Percentiles rank a stretch among this genome's conserved stretches.
Conservation (phyloP, 2,329 filamentous ascomycete species). For the Hymenoscyphus infarciens region DNA sequence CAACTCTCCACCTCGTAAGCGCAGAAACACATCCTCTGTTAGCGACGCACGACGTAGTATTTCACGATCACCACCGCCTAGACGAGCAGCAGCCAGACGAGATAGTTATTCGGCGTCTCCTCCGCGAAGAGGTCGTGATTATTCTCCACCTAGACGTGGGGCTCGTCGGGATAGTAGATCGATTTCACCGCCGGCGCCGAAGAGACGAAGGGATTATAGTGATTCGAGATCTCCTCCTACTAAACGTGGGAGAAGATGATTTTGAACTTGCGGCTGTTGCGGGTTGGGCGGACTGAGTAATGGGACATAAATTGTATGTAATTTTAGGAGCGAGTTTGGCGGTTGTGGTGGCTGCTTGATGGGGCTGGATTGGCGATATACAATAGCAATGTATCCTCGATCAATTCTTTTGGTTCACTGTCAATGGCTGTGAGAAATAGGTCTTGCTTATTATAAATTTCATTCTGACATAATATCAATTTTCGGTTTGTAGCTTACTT, state of each 20-base stretch:
- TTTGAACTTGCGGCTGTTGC: not conserved
- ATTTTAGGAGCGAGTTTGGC: not conserved
- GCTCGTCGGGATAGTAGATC: slow-evolving; percentile 25
- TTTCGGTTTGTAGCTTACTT: too few species aligned
- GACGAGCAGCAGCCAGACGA: slow-evolving; percentile 13
- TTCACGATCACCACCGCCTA: slow-evolving; percentile 25
- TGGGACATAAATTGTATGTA: not conserved
- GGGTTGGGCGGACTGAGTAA: not conserved
- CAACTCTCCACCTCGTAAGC: slow-evolving; percentile 22
- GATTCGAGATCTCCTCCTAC: slow-evolving; percentile 30
- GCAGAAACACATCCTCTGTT: slow-evolving; percentile 29
- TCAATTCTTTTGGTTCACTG: not conserved
- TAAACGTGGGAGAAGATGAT: slow-evolving; percentile 28
- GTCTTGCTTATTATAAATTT: too few species aligned
- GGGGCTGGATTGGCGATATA: not conserved
- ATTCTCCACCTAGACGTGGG: slow-evolving; percentile 18
- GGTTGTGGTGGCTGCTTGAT: not conserved
- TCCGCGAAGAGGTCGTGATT: slow-evolving; percentile 20
- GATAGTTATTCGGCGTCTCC: slow-evolving; percentile 22
- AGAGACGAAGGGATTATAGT: slow-evolving; percentile 31
- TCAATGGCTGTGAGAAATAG: not conserved
- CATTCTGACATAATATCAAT: not conserved
- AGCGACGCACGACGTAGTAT: slow-evolving; percentile 24
- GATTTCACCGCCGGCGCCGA: slow-evolving; percentile 23
- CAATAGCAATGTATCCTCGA: not conserved